Evolutionary conservation across 2,329 filamentous ascomycete species (phyloP).

Genomic region (Chrysosporium keratinophilum): DNA sequence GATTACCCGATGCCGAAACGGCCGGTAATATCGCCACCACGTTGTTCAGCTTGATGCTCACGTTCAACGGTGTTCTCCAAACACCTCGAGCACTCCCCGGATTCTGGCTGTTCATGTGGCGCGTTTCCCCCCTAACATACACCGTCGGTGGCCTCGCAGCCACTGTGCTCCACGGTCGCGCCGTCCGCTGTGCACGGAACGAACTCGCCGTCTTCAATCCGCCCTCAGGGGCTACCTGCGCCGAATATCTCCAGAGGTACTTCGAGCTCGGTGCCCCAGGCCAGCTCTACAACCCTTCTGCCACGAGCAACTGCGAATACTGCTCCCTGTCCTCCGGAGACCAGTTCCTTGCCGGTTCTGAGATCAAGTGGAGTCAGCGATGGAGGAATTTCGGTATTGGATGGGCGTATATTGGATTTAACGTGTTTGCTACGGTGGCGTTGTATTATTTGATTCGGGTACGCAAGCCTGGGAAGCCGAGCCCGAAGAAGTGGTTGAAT

Average conservation of each 20-base stretch:
- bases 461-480: slow-evolving; percentile 9
- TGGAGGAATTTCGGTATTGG: slow-evolving; percentile 61
- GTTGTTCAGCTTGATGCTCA: slow-evolving; percentile 59
- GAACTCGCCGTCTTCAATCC: slow-evolving; percentile 62
- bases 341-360: slow-evolving; percentile 37
- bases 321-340: slow-evolving; percentile 30
- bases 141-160: slow-evolving; percentile 62
- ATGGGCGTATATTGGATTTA: slow-evolving; percentile 51
- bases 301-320: slow-evolving; percentile 45
- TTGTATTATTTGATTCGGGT: slow-evolving; percentile 44
- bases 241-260: slow-evolving; percentile 47
- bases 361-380: slow-evolving; percentile 46
- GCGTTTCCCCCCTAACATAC: slow-evolving; percentile 73
- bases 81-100: slow-evolving; percentile 51
- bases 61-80: slow-evolving; percentile 65
- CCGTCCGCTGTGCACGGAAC: slow-evolving; percentile 55
- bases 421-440: slow-evolving; percentile 45
- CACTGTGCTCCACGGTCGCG: slow-evolving; percentile 56
- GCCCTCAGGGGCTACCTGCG: slow-evolving; percentile 48
- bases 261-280: slow-evolving; percentile 42
- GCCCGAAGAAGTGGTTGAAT: slow-evolving; percentile 12
- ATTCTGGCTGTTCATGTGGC: slow-evolving; percentile 82
- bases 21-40: slow-evolving; percentile 67
- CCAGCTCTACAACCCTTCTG: slow-evolving; percentile 42
- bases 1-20: slow-evolving; percentile 62